Conservation (phyloP, 169 alveolate genomes). For the Hepatocystis sp. region DNA sequence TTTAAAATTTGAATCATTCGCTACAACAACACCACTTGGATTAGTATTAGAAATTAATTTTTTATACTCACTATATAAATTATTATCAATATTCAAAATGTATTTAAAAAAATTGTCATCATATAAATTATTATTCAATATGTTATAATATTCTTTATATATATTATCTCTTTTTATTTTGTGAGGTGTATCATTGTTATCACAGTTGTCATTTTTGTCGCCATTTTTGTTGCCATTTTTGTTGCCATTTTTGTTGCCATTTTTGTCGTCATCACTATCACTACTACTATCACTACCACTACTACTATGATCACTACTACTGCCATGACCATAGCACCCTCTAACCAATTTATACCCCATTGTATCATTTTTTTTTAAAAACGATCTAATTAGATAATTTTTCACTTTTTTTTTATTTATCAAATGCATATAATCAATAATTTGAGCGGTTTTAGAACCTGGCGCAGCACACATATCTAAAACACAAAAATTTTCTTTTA, state of each 20-base stretch:
- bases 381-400: slow-evolving; percentile 31
- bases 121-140: slow-evolving; percentile 35
- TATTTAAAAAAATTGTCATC: slow-evolving; percentile 54
- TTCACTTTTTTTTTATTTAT: slow-evolving; percentile 28
- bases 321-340: too few relatives aligned
- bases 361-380: slow-evolving; percentile 12
- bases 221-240: neutral
- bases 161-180: neutral
- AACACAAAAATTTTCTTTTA: slow-evolving; percentile 90
- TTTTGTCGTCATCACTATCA: slow-evolving; percentile 1
- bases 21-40: slow-evolving; percentile 73
- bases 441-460: slow-evolving; percentile 91
- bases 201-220: neutral
- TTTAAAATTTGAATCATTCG: slow-evolving; percentile 68
- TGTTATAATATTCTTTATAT: slow-evolving; percentile 14
- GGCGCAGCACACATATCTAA: slow-evolving; percentile 99
- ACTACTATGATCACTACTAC: neutral
- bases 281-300: neutral
- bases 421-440: slow-evolving; percentile 70
- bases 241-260: neutral
- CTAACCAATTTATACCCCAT: too few relatives aligned
- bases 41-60: slow-evolving; percentile 66
- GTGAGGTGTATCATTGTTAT: neutral
- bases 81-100: slow-evolving; percentile 50
- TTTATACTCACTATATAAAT: slow-evolving; percentile 49